Conservation (phyloP, 768 basidiomycete genomes). For the Lentinula boryana region DNA sequence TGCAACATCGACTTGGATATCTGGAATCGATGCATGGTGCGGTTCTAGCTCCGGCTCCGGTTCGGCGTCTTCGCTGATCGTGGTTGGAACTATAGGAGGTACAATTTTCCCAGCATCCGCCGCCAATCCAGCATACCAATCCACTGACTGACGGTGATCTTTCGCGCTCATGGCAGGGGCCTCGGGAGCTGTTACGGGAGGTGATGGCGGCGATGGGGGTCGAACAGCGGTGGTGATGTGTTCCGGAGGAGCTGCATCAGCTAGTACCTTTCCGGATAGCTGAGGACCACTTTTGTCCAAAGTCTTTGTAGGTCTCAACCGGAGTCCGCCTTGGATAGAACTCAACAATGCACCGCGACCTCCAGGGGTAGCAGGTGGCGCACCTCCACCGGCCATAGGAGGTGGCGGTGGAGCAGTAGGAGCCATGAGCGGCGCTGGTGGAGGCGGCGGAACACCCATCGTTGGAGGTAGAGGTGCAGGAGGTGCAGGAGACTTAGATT, state of each 20-base stretch:
- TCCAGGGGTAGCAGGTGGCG: constrained; percentile 29
- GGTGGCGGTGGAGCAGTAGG: constrained; percentile 27
- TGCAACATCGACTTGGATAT: constrained; percentile 46
- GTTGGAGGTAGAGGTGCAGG: constrained; percentile 24
- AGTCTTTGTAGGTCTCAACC: constrained; percentile 70
- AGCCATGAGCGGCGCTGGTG: constrained; percentile 30
- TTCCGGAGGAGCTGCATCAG: constrained; percentile 60
- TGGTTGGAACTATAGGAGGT: constrained; percentile 42
- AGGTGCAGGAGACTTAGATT: constrained; percentile 39
- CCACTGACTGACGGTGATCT: constrained; percentile 71
- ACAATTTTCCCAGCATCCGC: constrained; percentile 48
- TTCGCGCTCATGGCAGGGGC: constrained; percentile 22
- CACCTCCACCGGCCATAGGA: constrained; percentile 21
- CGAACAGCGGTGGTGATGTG: constrained; percentile 56
- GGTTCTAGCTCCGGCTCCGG: constrained; percentile 26
- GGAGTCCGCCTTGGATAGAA: constrained; percentile 74
- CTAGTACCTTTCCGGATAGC: constrained; percentile 73
- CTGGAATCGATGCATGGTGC: constrained; percentile 29
- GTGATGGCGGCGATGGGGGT: constrained; percentile 32
- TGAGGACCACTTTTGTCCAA: constrained; percentile 74
- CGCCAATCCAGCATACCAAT: constrained; percentile 88
- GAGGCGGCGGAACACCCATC: constrained; percentile 31
- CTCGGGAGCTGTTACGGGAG: constrained; percentile 18
- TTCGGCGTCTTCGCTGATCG: constrained; percentile 43
- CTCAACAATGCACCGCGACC: constrained; percentile 63